These are phyloP conservation scores for Penicillium thymicola DNA, from an alignment of 2,329 filamentous ascomycete genomes.

Conservation along the genomic window DNA sequence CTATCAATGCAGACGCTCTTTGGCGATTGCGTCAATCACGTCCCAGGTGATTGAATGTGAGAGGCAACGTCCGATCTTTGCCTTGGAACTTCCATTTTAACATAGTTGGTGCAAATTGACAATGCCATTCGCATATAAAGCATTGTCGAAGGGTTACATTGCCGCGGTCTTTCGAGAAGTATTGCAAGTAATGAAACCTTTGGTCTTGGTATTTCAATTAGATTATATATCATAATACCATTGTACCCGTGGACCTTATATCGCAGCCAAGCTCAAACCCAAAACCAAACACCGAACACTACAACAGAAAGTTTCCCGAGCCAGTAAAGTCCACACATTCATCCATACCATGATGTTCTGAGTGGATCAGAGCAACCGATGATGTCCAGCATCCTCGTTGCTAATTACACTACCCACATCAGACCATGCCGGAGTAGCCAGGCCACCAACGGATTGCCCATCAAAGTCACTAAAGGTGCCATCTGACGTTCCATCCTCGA, in stretches of 20 bases:
- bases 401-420: conserved; percentile 46
- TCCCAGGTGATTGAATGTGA: background rate
- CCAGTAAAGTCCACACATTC: background rate
- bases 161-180: background rate
- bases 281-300: background rate
- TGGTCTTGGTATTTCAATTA: background rate
- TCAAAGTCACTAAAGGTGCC: conserved; percentile 41
- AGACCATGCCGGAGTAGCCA: conserved; percentile 43
- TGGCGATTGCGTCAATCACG: background rate
- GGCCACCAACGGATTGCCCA: conserved; percentile 27
- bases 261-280: background rate
- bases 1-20: background rate
- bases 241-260: background rate
- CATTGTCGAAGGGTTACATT: background rate
- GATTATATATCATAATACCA: background rate
- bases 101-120: background rate
- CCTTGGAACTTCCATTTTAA: background rate
- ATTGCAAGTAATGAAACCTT: background rate
- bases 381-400: conserved; percentile 36
- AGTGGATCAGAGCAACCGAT: conserved; percentile 18
- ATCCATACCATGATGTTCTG: background rate
- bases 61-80: background rate
- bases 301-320: background rate
- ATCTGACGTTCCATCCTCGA: conserved; percentile 35
- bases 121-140: background rate